A percentile compares a stretch with the other conserved stretches of the same genome.
Evolutionary conservation across 352 stramenopile genomes (phyloP).

Genomic region (Discostella stelligera): DNA sequence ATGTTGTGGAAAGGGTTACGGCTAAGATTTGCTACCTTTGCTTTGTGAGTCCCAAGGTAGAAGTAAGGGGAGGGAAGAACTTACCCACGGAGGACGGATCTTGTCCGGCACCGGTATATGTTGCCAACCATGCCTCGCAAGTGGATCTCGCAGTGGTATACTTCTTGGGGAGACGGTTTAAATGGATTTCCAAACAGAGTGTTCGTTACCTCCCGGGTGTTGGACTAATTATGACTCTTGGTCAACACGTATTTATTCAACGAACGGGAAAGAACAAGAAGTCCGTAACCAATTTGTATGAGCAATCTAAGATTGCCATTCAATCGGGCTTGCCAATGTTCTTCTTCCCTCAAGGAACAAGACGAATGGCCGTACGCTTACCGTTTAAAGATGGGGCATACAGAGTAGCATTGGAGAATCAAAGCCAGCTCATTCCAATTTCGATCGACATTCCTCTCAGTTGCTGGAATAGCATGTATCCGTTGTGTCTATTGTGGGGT

Average conservation of each 20-base stretch:
- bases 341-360: conserved; percentile 78
- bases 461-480: conserved; percentile 74
- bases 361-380: conserved; percentile 58
- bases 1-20: conserved; percentile 45
- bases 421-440: conserved; percentile 59
- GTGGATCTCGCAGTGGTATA: conserved; percentile 68
- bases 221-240: conserved; percentile 64
- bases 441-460: conserved; percentile 69
- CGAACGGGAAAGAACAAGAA: conserved; percentile 60
- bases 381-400: conserved; percentile 81
- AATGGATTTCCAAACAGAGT: conserved; percentile 75
- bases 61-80: conserved; percentile 60
- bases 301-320: conserved; percentile 65
- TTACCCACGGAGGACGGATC: conserved; percentile 45
- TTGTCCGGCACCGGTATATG: conserved; percentile 60
- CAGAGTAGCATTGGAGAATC: conserved; percentile 61
- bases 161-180: conserved; percentile 49
- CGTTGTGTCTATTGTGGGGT: conserved; percentile 53
- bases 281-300: conserved; percentile 60
- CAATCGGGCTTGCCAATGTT: conserved; percentile 72
- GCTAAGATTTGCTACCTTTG: conserved; percentile 25
- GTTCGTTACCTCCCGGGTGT: conserved; percentile 69
- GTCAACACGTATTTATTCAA: conserved; percentile 70
- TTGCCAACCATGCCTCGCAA: conserved; percentile 77
- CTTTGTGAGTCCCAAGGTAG: conserved; percentile 50